Percentiles rank a stretch among this genome's conserved stretches.
Conservation (phyloP, 2,329 filamentous ascomycete genomes). For the Venturia oleaginea region DNA sequence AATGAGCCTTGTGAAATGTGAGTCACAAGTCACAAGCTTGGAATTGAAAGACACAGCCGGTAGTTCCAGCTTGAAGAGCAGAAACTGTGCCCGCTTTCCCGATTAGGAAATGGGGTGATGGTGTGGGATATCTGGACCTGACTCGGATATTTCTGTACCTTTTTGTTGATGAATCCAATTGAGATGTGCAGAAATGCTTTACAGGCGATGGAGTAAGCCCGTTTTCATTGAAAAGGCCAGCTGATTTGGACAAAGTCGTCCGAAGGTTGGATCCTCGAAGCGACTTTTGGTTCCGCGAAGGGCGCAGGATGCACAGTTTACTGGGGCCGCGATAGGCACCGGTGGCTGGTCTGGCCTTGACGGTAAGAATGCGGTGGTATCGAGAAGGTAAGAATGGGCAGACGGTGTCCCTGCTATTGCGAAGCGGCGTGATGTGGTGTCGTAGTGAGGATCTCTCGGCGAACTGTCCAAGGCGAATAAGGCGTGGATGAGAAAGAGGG, state of each 20-base stretch:
- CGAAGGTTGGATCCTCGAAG: not conserved
- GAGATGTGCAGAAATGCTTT: not conserved
- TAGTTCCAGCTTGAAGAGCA: not conserved
- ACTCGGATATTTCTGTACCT: not conserved
- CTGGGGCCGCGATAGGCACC: not conserved
- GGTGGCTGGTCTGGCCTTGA: not conserved
- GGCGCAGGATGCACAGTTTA: not conserved
- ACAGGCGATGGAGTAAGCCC: not conserved
- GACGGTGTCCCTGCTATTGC: not conserved
- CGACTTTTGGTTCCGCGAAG: not conserved
- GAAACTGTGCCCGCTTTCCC: not conserved
- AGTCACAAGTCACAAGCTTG: conserved; percentile 8
- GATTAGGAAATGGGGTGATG: conserved; percentile 5
- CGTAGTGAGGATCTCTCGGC: not conserved
- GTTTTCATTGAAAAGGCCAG: not conserved
- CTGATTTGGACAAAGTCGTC: not conserved
- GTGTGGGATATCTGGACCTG: not conserved
- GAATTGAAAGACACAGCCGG: conserved; percentile 1
- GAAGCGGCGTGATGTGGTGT: not conserved
- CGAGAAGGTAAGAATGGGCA: not conserved
- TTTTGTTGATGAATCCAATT: not conserved
- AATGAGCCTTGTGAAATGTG: not conserved
- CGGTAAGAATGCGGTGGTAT: not conserved
- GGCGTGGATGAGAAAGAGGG: not conserved
- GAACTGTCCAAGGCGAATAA: not conserved